These are phyloP conservation scores for Puccinia hordei DNA, from an alignment of 1,284 basidiomycete species.

Conservation along the genomic window DNA sequence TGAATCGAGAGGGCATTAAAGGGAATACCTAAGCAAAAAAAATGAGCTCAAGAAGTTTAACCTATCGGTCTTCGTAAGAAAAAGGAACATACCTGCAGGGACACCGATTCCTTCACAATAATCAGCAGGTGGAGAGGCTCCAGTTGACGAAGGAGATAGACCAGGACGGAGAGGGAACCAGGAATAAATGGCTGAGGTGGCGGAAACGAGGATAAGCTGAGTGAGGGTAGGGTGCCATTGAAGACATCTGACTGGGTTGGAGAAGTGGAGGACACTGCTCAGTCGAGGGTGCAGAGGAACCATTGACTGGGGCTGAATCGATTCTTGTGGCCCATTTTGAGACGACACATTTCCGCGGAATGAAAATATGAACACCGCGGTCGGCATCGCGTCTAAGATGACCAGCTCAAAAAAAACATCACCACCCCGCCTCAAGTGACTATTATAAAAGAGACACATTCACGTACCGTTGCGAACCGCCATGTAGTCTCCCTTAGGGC, in stretches of 20 bases:
- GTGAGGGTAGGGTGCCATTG: constrained; percentile 37
- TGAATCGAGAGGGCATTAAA: constrained; percentile 12
- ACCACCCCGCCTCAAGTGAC: background rate
- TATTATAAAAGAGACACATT: background rate
- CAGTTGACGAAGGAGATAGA: background rate
- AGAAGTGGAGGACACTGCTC: constrained; percentile 17
- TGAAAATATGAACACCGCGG: constrained; percentile 18
- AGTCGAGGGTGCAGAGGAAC: constrained; percentile 35
- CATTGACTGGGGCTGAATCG: background rate
- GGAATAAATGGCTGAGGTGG: constrained; percentile 37
- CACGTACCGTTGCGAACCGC: constrained; percentile 36
- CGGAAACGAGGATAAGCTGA: constrained; percentile 21
- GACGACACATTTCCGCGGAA: constrained; percentile 4
- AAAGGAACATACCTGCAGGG: constrained; percentile 24
- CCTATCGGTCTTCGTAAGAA: background rate
- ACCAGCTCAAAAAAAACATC: background rate
- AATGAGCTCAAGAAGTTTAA: background rate
- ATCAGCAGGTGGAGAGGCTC: background rate
- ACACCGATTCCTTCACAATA: constrained; percentile 42
- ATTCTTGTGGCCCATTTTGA: background rate
- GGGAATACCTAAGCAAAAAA: constrained; percentile 18
- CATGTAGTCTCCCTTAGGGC: constrained; percentile 34
- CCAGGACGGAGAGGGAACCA: constrained; percentile 37
- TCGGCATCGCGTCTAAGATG: constrained; percentile 31
- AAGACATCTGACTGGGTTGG: constrained; percentile 26